phyloP scores from a whole-genome alignment of 768 basidiomycete species.

The Agrocybe praecox region DNA sequence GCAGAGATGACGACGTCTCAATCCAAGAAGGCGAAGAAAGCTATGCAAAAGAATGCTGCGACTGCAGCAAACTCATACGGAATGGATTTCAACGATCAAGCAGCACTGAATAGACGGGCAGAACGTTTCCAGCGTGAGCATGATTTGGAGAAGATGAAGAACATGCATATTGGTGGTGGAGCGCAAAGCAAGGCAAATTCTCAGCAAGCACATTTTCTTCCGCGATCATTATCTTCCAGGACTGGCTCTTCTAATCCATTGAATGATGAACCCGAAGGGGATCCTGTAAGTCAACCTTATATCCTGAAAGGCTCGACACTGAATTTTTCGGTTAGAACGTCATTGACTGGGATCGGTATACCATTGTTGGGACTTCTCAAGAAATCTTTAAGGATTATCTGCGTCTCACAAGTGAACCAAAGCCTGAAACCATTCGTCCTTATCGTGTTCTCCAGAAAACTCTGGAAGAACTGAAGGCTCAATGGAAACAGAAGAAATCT shows the following conservation, averaged over 20 bases:
- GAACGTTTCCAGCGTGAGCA: constrained; percentile 91
- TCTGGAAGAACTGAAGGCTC: constrained; percentile 80
- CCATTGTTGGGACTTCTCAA: constrained; percentile 90
- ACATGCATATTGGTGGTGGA: constrained; percentile 34
- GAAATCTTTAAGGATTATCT: constrained; percentile 96
- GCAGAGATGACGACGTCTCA: constrained; percentile 32
- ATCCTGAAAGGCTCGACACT: neutral
- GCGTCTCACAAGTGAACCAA: constrained; percentile 92
- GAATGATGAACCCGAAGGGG: constrained; percentile 70
- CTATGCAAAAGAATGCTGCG: constrained; percentile 44
- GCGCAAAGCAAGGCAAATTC: constrained; percentile 45
- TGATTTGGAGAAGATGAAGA: constrained; percentile 75
- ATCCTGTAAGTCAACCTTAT: constrained; percentile 54
- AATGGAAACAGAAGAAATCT: constrained; percentile 76
- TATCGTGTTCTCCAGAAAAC: constrained; percentile 84
- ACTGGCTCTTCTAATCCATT: constrained; percentile 48
- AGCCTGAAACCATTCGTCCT: constrained; percentile 92
- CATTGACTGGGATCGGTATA: constrained; percentile 93
- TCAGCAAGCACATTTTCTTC: constrained; percentile 54
- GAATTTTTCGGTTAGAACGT: constrained; percentile 68
- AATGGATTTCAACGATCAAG: constrained; percentile 64
- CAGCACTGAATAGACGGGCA: constrained; percentile 74
- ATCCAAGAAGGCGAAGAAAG: constrained; percentile 68
- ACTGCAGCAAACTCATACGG: constrained; percentile 28
- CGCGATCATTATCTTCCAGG: constrained; percentile 40